phyloP scores from a whole-genome alignment of 1,139 yeast species.

The Pichia kudriavzevii region DNA sequence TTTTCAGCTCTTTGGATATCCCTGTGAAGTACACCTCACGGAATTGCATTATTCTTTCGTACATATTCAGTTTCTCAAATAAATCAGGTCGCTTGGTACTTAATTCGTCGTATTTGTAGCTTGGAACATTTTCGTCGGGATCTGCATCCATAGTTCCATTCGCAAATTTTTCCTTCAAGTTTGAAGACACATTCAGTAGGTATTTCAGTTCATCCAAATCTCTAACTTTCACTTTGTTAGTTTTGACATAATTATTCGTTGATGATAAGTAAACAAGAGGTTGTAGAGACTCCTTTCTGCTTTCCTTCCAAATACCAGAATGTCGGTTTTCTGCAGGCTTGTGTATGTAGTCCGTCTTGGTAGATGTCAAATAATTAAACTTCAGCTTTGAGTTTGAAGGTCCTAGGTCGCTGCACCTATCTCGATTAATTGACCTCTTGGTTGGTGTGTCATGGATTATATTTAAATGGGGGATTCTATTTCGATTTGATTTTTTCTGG shows the following conservation, averaged over 20 bases:
- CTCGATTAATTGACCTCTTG: no score
- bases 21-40: slow-evolving; percentile 38
- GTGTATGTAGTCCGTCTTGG: neutral
- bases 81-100: slow-evolving; percentile 17
- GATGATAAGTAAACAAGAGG: neutral
- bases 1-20: slow-evolving; percentile 14
- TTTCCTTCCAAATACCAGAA: no score
- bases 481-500: neutral
- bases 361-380: slow-evolving; percentile 3
- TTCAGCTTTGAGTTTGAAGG: neutral
- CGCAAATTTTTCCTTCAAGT: neutral
- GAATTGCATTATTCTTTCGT: slow-evolving; percentile 41
- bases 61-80: slow-evolving; percentile 32
- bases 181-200: neutral
- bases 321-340: no score
- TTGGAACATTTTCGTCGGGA: slow-evolving; percentile 1
- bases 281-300: no score
- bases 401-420: no score
- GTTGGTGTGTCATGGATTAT: no score
- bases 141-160: neutral
- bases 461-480: no score
- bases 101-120: slow-evolving; percentile 13
- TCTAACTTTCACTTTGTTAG: neutral
- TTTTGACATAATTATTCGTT: neutral
- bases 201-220: slow-evolving; percentile 1